These are phyloP conservation scores for Pichia sporocuriosa DNA, from an alignment of 805 yeast species.

Conservation along the genomic window DNA sequence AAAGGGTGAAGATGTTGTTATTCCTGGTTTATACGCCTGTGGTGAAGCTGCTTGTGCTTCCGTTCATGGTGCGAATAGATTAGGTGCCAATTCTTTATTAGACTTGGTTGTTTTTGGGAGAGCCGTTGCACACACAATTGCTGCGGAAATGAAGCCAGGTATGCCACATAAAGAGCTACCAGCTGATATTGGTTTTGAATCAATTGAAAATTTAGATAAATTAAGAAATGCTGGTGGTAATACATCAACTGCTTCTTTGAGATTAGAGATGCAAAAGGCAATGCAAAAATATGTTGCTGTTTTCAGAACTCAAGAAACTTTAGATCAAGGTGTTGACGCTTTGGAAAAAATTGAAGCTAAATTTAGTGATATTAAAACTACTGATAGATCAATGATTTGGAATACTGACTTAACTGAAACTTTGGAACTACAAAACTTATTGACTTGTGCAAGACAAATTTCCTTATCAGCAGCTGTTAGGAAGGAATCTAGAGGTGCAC, in stretches of 20 bases:
- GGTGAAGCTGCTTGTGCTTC: constrained; percentile 99
- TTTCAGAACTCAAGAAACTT: constrained; percentile 86
- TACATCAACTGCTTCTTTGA: constrained; percentile 76
- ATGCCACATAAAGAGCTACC: constrained; percentile 78
- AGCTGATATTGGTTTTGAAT: constrained; percentile 80
- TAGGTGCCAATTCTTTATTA: constrained; percentile 95
- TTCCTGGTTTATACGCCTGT: constrained; percentile 92
- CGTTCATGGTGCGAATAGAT: constrained; percentile 98
- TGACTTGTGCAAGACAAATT: constrained; percentile 95
- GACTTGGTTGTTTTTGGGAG: constrained; percentile 98
- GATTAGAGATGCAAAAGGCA: constrained; percentile 87
- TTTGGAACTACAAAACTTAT: constrained; percentile 88
- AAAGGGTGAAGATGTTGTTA: constrained; percentile 82
- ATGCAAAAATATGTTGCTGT: constrained; percentile 98
- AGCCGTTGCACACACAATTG: constrained; percentile 91
- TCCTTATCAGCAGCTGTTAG: constrained; percentile 92
- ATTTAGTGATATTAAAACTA: constrained; percentile 70
- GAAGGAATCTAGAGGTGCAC: constrained; percentile 98
- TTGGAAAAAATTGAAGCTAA: constrained; percentile 70
- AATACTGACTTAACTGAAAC: constrained; percentile 96
- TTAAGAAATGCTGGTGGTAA: constrained; percentile 82
- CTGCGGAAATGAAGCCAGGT: constrained; percentile 81
- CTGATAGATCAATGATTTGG: constrained; percentile 98
- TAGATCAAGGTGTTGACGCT: constrained; percentile 84
- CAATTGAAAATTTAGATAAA: constrained; percentile 84